Base-by-base conservation (phyloP, 2,329 filamentous ascomycete genomes). In the Penicillium hordei region DNA sequence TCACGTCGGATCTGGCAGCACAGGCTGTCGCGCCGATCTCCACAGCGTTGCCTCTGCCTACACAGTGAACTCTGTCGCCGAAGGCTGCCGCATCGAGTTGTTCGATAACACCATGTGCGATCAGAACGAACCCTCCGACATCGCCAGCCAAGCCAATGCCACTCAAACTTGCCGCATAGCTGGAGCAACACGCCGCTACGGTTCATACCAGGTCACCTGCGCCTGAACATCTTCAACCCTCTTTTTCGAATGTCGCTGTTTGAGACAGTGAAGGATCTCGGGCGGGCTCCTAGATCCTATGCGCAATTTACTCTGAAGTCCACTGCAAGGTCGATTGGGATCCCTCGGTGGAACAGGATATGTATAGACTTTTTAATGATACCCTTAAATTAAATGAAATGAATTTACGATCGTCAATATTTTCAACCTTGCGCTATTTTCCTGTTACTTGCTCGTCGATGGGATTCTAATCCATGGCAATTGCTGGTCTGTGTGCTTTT, bases 21-120 rank as follows among this genome's bases (percentile, higher is more conserved):
- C 65, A 13, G 64, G 64, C 43, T 67, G 65, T 44, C 65, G 65
- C 46, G 65, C 65, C 17, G 48, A 67, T 46, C 48, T 67, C 4
- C 31, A 48, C 59, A 58, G 44, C 39, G 60, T 65, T 23, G 65
- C 65, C 45, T 60, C 64, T 2, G 64, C 64, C 19, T 67, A 67
- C 43, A 53, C 44, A 1, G 34, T 67, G 31, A 62, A 64, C 52
- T 38, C 48, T 2, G 31, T 67, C 19, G 52, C 60, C 7, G 58
- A 59, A 1, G 63, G 63, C n/a, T 67, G 65, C 34, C 61, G 52
- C 23, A 61, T 67, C 46, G 54, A 65, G 33, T 65, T 66, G 36
- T 67, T 59, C 33, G 64, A 67, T 27, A 67, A 67, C 46, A 67
- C 65, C 15, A 67, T 67, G 65, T 67, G 65, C 56, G 65, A 67